Evolutionary conservation across 129 eudicot species (phyloP), one percentile per base, ranked within the genome.

Genomic region (Daucus carota): DNA sequence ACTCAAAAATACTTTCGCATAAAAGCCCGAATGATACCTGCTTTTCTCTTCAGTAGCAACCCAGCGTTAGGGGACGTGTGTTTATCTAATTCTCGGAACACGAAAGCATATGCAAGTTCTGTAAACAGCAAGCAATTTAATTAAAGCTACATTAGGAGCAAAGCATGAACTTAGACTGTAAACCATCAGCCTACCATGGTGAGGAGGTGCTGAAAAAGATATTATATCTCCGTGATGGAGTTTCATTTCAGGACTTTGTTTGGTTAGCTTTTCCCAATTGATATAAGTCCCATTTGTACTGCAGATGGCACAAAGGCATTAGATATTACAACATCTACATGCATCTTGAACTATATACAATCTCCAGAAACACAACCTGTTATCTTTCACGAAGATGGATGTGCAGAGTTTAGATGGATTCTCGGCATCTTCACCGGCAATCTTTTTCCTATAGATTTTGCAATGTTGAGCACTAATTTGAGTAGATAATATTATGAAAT

Each of bases 231-330:
- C 98, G 80, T 94, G 97, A 67, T 79, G 85, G 74, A 94, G 81
- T 78, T 85, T 87, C 15, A 85, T 81, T 79, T 87, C 98, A 2
- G 96, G 76, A 54, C 88, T 87, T 70, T 81, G 82, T 65, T 85
- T 89, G 41, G 41, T 87, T 78, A 89, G 72, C 87, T 81, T 94
- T 84, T 87, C 87, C 93, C 96, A 91, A 76, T 94, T 94, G 7
- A 87, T 79, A 75, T 75, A 94, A 48, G 98, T 91, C 77, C 98
- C 98, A 84, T 94, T 94, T 74, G 97, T 94, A 84, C 98, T 94
- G 90, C 80, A 76, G 36, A 85, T 62, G 65, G 31, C 59, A 59
- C 77, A 80, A 76, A 28, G 47, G 24, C 17, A 73, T 77, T 43
- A 82, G 79, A 80, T 69, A 80, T 12, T 4, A 34, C 38, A 36